Evolutionary conservation across 2,329 filamentous ascomycete species (phyloP).

Genomic region (Anthostomella pinea): DNA sequence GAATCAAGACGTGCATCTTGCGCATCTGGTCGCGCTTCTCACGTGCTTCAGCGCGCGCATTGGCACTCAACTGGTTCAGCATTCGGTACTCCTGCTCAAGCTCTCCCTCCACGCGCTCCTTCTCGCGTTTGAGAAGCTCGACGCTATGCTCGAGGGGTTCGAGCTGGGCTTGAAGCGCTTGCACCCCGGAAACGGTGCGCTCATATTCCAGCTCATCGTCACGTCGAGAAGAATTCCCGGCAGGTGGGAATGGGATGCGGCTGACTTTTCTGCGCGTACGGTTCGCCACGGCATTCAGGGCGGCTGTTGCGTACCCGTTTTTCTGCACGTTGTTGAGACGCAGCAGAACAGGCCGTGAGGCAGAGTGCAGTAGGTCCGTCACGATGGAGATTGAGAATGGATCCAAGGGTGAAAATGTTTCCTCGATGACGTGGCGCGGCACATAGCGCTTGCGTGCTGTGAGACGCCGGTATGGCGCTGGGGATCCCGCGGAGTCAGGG

Average conservation of each 20-base stretch:
- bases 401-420: conserved; percentile 64
- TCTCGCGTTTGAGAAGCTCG: conserved; percentile 57
- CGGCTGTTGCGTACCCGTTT: conserved; percentile 52
- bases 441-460: conserved; percentile 50
- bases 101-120: conserved; percentile 52
- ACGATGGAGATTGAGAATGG: conserved; percentile 53
- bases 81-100: conserved; percentile 54
- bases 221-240: conserved; percentile 43
- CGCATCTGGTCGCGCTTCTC: conserved; percentile 48
- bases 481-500: conserved; percentile 23
- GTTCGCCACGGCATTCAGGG: conserved; percentile 53
- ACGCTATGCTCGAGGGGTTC: conserved; percentile 62
- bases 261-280: conserved; percentile 57
- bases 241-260: conserved; percentile 65
- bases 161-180: conserved; percentile 54
- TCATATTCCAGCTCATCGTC: conserved; percentile 65
- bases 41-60: conserved; percentile 53
- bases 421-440: conserved; percentile 62
- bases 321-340: conserved; percentile 49
- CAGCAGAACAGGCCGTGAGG: conserved; percentile 60
- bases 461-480: conserved; percentile 47
- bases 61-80: conserved; percentile 50
- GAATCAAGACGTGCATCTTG: conserved; percentile 50
- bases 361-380: conserved; percentile 53
- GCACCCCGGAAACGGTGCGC: conserved; percentile 58